Percentiles rank a stretch among this genome's conserved stretches.
Evolutionary conservation across 176 grass and related monocot species (phyloP).

Genomic region (Coix lacrymajobi): DNA sequence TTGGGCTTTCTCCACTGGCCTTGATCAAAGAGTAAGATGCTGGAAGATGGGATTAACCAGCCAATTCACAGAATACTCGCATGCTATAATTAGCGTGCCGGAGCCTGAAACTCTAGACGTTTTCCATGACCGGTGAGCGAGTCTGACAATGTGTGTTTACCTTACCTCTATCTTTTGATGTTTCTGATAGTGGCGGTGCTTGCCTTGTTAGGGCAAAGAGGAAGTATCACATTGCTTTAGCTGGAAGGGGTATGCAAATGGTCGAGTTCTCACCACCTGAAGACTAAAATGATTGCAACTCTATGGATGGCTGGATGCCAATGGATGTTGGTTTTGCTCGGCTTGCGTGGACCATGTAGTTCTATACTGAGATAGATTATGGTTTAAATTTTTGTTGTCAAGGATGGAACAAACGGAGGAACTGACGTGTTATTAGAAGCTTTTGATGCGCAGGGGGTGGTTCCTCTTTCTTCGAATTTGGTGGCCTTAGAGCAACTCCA

Average conservation of each 20-base stretch:
- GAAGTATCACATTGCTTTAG: slow-evolving; percentile 67
- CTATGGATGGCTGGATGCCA: not conserved
- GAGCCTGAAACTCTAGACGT: slow-evolving; percentile 89
- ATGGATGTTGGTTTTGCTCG: not conserved
- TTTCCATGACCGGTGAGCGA: slow-evolving; percentile 47
- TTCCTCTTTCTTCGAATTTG: too few relatives aligned
- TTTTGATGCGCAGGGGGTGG: too few relatives aligned
- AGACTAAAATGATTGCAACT: not conserved
- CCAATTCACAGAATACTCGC: slow-evolving; percentile 46
- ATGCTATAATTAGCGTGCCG: slow-evolving; percentile 74
- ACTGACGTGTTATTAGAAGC: not conserved
- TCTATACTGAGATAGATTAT: not conserved
- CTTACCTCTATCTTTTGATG: not conserved
- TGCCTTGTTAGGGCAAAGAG: slow-evolving; percentile 36
- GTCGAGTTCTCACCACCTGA: slow-evolving; percentile 48
- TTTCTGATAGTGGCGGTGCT: not conserved
- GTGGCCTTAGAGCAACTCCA: too few relatives aligned
- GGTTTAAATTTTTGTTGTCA: not conserved
- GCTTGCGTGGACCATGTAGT: not conserved
- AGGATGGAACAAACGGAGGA: not conserved
- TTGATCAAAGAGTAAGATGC: slow-evolving; percentile 86
- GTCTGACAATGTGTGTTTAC: not conserved
- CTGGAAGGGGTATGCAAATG: slow-evolving; percentile 92
- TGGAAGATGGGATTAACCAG: slow-evolving; percentile 44
- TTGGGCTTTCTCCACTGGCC: slow-evolving; percentile 83